A percentile compares a stretch with the other conserved stretches of the same genome.
Conservation (phyloP, 805 yeast species). For the Kodamaea leandrae region DNA sequence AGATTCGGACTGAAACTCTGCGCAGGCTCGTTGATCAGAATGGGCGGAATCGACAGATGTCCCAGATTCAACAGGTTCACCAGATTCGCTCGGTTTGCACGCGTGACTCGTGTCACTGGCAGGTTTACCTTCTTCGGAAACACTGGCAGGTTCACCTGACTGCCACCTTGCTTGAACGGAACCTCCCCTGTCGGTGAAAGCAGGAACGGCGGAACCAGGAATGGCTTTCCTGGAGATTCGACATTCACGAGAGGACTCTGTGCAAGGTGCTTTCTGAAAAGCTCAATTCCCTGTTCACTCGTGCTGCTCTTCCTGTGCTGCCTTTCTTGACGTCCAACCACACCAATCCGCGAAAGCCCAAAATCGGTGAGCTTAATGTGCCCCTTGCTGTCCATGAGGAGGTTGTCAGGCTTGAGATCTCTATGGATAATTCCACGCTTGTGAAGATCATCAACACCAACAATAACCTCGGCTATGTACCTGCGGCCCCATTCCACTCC, state of each 20-base stretch:
- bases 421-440: conserved; percentile 87
- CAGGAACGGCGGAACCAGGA: conserved; percentile 40
- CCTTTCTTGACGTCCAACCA: conserved; percentile 67
- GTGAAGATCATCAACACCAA: conserved; percentile 89
- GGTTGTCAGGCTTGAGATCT: conserved; percentile 92
- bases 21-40: conserved; percentile 3
- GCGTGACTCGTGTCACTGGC: background rate
- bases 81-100: background rate
- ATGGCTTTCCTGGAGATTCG: conserved; percentile 1
- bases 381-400: conserved; percentile 80
- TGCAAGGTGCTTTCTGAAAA: conserved; percentile 29
- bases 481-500: conserved; percentile 85
- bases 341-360: conserved; percentile 88
- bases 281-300: conserved; percentile 42
- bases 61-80: too few relatives aligned
- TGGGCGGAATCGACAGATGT: conserved; percentile 1
- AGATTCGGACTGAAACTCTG: background rate
- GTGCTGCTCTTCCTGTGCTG: conserved; percentile 41
- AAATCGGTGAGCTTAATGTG: conserved; percentile 93
- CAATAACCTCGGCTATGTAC: conserved; percentile 85
- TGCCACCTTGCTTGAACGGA: background rate
- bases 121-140: conserved; percentile 2
- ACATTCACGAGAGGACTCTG: conserved; percentile 25
- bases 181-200: conserved; percentile 40
- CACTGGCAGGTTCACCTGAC: conserved; percentile 1